Evolutionary conservation across 345 rosid genomes (phyloP), one percentile per base, ranked within the genome.

Genomic region (Trapa bicornis): DNA sequence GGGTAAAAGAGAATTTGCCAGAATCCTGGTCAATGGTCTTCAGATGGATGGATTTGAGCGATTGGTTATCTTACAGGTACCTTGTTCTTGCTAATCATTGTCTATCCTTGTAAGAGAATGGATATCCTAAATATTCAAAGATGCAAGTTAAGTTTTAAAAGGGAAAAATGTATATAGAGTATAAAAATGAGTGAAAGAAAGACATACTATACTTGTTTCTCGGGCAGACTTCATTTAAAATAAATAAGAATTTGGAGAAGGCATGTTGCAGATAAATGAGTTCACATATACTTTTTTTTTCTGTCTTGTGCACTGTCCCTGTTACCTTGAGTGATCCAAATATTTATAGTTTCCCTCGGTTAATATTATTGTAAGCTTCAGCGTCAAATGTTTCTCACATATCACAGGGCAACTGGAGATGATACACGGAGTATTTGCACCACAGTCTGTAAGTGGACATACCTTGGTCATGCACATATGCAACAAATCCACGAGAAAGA

Each of bases 391-490:
- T 66, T 50, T 36, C 12, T 60, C 58, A 16, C 62, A 47, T 64
- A 41, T 68, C 70, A 36, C 71, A 93, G 97, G 81, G 99, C 97
- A 78, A 87, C 99, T 22, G 97, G 91, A 67, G 99, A 91, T 73
- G 99, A 91, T 77, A 91, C 96, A 0, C 87, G 97, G 63, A 94
- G 99, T 76, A 82, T 94, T 66, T 94, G 99, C 85, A 87, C 99
- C 71, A 83, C 91, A 65, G 95, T 91, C 29, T 94, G 99, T 81
- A 94, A 94, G 76, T 91, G 95, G 99, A 91, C 96, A 16, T 94
- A 94, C 82, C 97, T 94, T 80, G 99, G 97, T 72, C 99, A 94
- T 82, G 99, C 99, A n/a, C 99, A 94, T 73, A 87, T 90, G 97
- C 85, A 87, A 33, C 92, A 76, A 70, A 72, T 79, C 81, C 79